Percentiles rank a stretch among this genome's conserved stretches.
Evolutionary conservation across 257 asterid genomes (phyloP).

Genomic region (Echium plantagineum): DNA sequence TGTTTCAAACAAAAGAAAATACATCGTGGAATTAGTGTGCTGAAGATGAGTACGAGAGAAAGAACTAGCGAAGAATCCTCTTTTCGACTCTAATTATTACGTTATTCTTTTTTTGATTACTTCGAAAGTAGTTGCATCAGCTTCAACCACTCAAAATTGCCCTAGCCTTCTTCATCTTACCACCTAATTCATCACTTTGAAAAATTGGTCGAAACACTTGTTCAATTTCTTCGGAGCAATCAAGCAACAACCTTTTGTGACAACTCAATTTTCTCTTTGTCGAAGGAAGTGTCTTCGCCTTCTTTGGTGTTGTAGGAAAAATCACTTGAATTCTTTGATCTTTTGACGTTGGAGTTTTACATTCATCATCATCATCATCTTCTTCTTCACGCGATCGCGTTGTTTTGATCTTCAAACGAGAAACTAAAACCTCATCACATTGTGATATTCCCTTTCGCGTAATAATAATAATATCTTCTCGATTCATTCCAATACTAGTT

Average conservation of each 20-base stretch:
- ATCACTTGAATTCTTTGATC: constrained; percentile 17
- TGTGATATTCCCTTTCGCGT: neutral
- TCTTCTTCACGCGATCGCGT: constrained; percentile 7
- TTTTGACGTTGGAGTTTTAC: constrained; percentile 43
- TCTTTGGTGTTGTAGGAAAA: constrained; percentile 61
- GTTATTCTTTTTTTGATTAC: too few species aligned
- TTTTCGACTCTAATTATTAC: too few species aligned
- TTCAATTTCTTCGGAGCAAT: constrained; percentile 42
- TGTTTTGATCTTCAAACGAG: constrained; percentile 18
- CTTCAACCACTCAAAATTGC: too few species aligned
- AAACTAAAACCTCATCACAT: neutral
- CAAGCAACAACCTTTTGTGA: constrained; percentile 28
- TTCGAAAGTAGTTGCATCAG: too few species aligned
- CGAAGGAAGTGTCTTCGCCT: constrained; percentile 38
- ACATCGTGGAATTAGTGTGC: neutral
- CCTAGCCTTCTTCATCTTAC: constrained; percentile 54
- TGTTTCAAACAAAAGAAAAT: too few species aligned
- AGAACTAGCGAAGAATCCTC: too few species aligned
- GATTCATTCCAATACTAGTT: too few species aligned
- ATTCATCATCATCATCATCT: constrained; percentile 15
- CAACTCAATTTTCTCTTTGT: constrained; percentile 16
- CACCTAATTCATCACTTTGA: constrained; percentile 26
- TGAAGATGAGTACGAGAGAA: too few species aligned
- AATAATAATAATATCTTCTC: too few species aligned
- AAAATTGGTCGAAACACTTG: constrained; percentile 39